These are phyloP conservation scores for Linum trigynum DNA, from an alignment of 345 rosid genomes.

Conservation along the genomic window DNA sequence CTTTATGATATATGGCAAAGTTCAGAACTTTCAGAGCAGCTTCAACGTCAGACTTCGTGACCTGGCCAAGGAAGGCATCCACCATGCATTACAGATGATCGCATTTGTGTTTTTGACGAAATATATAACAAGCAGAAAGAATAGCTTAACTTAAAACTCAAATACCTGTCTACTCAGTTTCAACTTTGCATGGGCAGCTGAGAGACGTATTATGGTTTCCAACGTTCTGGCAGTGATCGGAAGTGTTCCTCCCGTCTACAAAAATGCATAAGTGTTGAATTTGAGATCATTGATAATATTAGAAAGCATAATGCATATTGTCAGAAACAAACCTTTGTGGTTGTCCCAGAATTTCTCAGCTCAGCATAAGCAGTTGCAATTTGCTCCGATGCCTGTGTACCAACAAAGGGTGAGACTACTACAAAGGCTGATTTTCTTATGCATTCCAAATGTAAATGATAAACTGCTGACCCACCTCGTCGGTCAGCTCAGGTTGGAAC, in stretches of 20 bases:
- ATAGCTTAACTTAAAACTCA: conserved; percentile 3
- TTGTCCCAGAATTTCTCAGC: conserved; percentile 70
- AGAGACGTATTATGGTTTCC: conserved; percentile 94
- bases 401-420: background rate
- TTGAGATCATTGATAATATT: background rate
- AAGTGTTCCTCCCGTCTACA: conserved; percentile 96
- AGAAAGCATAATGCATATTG: conserved; percentile 1
- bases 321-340: conserved; percentile 45
- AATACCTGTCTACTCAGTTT: conserved; percentile 79
- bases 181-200: conserved; percentile 96
- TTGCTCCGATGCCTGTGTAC: conserved; percentile 73
- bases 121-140: conserved; percentile 1
- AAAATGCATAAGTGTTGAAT: conserved; percentile 16
- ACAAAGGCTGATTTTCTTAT: background rate
- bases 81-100: background rate
- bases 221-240: conserved; percentile 96
- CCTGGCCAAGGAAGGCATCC: conserved; percentile 34
- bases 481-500: conserved; percentile 86
- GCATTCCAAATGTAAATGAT: background rate
- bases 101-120: background rate
- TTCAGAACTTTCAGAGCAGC: conserved; percentile 83
- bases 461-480: conserved; percentile 47
- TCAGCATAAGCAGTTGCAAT: conserved; percentile 94
- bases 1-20: conserved; percentile 96
- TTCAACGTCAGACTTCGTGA: conserved; percentile 68